These are phyloP conservation scores for Chiua virens DNA, from an alignment of 768 basidiomycete genomes.

Conservation along the genomic window DNA sequence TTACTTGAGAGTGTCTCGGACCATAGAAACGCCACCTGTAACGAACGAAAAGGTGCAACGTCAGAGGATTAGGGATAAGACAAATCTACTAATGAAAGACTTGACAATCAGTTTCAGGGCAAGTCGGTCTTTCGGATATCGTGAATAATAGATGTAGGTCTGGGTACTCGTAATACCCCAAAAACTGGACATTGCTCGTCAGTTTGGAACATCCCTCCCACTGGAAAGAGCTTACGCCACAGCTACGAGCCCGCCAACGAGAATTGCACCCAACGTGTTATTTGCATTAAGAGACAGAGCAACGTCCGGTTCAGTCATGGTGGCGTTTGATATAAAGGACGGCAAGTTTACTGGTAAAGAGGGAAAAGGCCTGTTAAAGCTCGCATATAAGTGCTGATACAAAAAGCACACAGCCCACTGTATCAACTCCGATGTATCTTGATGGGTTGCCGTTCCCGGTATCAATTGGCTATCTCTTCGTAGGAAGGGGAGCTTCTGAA, in stretches of 20 bases:
- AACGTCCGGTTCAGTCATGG: neutral
- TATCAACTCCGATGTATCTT: no score
- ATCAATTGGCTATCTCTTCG: neutral
- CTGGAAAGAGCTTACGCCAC: slow-evolving; percentile 42
- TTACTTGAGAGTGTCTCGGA: neutral
- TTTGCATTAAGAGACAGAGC: slow-evolving; percentile 31
- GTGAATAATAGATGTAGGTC: slow-evolving; percentile 49
- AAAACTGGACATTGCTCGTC: slow-evolving; percentile 35
- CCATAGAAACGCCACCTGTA: slow-evolving; percentile 23
- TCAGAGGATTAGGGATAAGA: slow-evolving; percentile 35
- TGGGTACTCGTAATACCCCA: slow-evolving; percentile 58
- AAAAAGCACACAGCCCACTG: neutral
- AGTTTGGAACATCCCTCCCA: neutral
- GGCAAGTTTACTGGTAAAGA: neutral
- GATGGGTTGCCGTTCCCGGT: neutral
- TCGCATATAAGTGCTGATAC: neutral
- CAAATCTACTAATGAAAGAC: slow-evolving; percentile 6
- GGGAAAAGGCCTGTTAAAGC: neutral
- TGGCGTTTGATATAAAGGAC: neutral
- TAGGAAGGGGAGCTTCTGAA: neutral
- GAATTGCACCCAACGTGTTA: slow-evolving; percentile 54
- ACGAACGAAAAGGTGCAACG: slow-evolving; percentile 23
- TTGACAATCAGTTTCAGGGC: slow-evolving; percentile 39
- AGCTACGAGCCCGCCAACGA: slow-evolving; percentile 56
- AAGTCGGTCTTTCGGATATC: slow-evolving; percentile 33